Percentiles rank a stretch among this genome's conserved stretches.
These are phyloP conservation scores for Gossypium rotundifolium DNA, from an alignment of 345 rosid genomes.

Conservation along the genomic window DNA sequence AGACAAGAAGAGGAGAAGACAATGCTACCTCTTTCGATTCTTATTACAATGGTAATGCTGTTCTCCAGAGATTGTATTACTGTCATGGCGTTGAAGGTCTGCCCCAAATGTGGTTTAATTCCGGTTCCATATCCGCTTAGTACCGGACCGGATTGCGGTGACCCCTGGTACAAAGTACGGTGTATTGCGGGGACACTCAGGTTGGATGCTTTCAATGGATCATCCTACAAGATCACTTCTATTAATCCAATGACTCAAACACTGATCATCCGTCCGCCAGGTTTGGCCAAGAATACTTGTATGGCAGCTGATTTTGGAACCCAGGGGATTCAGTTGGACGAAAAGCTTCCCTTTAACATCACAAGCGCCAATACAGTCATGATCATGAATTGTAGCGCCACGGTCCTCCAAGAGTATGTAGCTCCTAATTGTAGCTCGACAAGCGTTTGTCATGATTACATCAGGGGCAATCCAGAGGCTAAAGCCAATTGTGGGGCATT, in stretches of 20 bases:
- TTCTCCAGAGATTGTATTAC: not conserved
- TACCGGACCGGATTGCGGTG: slow-evolving; percentile 30
- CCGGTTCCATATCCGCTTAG: slow-evolving; percentile 38
- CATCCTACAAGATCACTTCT: slow-evolving; percentile 26
- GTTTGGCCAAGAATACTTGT: slow-evolving; percentile 20
- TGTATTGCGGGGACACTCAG: slow-evolving; percentile 36
- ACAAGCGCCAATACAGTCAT: slow-evolving; percentile 26
- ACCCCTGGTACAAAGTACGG: slow-evolving; percentile 30
- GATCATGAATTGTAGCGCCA: slow-evolving; percentile 20
- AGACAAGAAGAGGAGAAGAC: not conserved
- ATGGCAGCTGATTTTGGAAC: slow-evolving; percentile 14
- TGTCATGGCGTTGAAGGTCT: not conserved
- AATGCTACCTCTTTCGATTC: not conserved
- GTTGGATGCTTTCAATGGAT: slow-evolving; percentile 32
- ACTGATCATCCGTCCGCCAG: slow-evolving; percentile 22
- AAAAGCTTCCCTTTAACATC: slow-evolving; percentile 29
- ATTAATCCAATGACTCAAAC: slow-evolving; percentile 20
- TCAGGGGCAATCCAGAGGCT: not conserved
- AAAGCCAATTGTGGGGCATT: not conserved
- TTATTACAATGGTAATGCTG: slow-evolving; percentile 1
- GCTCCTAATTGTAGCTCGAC: slow-evolving; percentile 23
- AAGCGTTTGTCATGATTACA: slow-evolving; percentile 25
- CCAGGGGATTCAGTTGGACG: slow-evolving; percentile 20
- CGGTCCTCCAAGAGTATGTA: not conserved
- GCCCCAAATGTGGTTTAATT: slow-evolving; percentile 27